Base-by-base conservation (phyloP, 257 asterid genomes). In the Solanum pinnatisectum region DNA sequence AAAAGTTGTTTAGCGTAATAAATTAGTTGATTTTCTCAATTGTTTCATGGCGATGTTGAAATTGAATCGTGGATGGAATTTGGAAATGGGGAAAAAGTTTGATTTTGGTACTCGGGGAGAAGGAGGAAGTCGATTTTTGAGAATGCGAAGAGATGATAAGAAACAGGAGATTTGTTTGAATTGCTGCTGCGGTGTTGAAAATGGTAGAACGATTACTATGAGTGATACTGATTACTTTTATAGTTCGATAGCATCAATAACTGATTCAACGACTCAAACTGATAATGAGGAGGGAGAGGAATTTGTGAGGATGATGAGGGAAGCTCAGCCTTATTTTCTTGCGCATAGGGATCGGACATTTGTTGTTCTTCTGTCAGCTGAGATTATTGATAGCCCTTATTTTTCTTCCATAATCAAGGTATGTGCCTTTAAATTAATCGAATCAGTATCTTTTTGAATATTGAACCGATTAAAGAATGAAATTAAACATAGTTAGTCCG, bases 251-350 rank as follows among this genome's bases (percentile, higher is more conserved):
- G 67, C 84, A 27, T 30, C 84, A 2, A 5, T 35, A 11, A 35
- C 81, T 35, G 46, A 73, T 73, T 35, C 81, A 8, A 8, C 37
- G 3, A 27, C 10, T 10, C 8, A 25, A 11, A 25, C 7, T n/a
- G 18, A 65, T 65, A 65, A 2, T 2, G 33, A 25, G 1, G 42
- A 46, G 0, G 67, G 67, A 16, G 68, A 81, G 20, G 68, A 81
- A 46, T 89, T 89, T 89, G 93, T 91, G 92, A 93, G 87, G 92
- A 92, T 89, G 88, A 90, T 91, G 95, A 92, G 95, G 92, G 94
- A 91, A 91, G 93, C 92, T 63, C 94, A 91, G 90, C 93, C 97
- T 3, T 92, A 93, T 77, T 72, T 92, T 27, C 76, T 44, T 78
- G 95, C 92, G 25, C 97, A 92, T 56, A 65, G 95, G 33, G 93